Evolutionary conservation across 1,284 basidiomycete species (phyloP).

Genomic region (Irpex rosettiformis): DNA sequence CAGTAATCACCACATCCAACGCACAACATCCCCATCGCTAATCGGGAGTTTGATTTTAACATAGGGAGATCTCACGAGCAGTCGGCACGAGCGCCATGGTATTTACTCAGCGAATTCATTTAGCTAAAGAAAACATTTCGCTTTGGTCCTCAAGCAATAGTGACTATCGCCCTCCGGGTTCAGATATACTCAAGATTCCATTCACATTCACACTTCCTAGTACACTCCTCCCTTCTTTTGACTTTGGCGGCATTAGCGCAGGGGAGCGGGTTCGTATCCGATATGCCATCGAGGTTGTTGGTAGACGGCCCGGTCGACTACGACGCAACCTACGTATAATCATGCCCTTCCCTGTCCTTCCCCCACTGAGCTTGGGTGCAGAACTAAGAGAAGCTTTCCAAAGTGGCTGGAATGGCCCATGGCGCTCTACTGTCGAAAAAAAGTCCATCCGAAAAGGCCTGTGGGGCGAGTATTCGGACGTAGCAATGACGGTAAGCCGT

Average conservation of each 20-base stretch:
- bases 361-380: conserved; percentile 12
- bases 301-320: conserved; percentile 19
- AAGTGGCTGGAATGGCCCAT: conserved; percentile 6
- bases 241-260: conserved; percentile 3
- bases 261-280: background rate
- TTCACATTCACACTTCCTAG: conserved; percentile 21
- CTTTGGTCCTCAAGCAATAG: conserved; percentile 21
- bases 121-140: conserved; percentile 8
- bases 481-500: conserved; percentile 16
- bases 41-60: no score
- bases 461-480: conserved; percentile 21
- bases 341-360: conserved; percentile 17
- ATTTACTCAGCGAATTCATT: background rate
- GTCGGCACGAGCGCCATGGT: background rate
- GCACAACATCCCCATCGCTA: conserved; percentile 23
- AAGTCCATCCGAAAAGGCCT: conserved; percentile 17
- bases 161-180: conserved; percentile 20
- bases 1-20: conserved; percentile 15
- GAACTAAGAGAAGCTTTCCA: conserved; percentile 1
- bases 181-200: conserved; percentile 20
- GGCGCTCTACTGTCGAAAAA: conserved; percentile 4
- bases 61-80: background rate
- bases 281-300: conserved; percentile 22
- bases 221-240: conserved; percentile 21
- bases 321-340: conserved; percentile 15